Conservation (phyloP, 768 basidiomycete species). For the Phylloporus sp. region DNA sequence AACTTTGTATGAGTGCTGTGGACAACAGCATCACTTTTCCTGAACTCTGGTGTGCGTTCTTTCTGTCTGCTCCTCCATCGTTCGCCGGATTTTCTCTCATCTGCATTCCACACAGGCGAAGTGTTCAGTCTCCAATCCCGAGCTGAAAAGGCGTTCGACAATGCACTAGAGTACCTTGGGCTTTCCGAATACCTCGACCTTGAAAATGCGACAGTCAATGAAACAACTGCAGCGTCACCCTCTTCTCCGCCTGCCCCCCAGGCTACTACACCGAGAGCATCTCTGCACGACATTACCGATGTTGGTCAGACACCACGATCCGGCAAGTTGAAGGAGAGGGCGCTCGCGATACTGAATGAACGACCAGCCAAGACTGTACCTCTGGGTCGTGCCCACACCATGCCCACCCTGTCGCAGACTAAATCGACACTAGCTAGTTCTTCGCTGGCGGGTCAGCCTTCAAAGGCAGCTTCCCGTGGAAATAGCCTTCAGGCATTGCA, state of each 20-base stretch:
- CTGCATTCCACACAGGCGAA: slow-evolving; percentile 7
- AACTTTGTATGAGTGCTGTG: slow-evolving; percentile 4
- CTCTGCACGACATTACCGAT: not conserved
- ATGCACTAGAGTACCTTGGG: slow-evolving; percentile 2
- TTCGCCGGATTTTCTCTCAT: slow-evolving; percentile 4
- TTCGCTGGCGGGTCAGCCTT: not conserved
- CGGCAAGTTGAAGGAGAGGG: not conserved
- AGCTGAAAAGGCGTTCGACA: slow-evolving; percentile 1
- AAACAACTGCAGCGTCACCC: not conserved
- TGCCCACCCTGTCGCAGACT: slow-evolving; percentile 9
- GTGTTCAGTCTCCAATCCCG: not conserved
- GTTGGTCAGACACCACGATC: not conserved
- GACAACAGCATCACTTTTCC: not conserved
- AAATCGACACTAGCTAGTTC: not conserved
- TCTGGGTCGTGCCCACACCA: slow-evolving; percentile 15
- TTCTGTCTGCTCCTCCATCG: not conserved
- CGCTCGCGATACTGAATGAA: slow-evolving; percentile 2
- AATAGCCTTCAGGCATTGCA: not conserved
- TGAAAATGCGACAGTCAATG: not conserved
- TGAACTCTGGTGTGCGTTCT: slow-evolving; percentile 16
- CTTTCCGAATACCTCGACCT: slow-evolving; percentile 1
- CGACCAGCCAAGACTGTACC: not conserved
- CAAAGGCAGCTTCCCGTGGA: not conserved
- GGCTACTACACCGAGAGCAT: not conserved
- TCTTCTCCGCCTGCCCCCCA: not conserved